A percentile compares a stretch with the other conserved stretches of the same genome.
Conservation (phyloP, 768 basidiomycete species). For the Boletus subparvulus region DNA sequence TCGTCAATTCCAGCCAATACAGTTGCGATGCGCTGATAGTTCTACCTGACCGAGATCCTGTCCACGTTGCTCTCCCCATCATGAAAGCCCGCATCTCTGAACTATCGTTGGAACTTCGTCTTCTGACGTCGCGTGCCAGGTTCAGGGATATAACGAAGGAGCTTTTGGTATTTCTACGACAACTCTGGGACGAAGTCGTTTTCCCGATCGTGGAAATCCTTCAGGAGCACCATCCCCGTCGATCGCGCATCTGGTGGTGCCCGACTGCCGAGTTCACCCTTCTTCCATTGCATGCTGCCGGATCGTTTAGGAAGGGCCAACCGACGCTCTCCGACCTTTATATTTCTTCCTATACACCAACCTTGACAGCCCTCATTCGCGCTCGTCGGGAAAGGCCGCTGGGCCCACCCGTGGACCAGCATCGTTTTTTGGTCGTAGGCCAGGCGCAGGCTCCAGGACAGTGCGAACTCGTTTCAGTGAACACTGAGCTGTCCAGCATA, state of each 20-base stretch:
- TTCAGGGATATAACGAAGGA: neutral
- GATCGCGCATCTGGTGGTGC: slow-evolving; percentile 11
- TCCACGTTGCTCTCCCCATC: neutral
- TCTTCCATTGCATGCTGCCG: neutral
- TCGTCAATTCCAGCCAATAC: slow-evolving; percentile 31
- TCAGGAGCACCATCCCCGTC: neutral
- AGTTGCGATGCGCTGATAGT: slow-evolving; percentile 37
- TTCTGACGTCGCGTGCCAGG: neutral
- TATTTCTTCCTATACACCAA: neutral
- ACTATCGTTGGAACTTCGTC: neutral
- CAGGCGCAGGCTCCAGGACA: neutral
- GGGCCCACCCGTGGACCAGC: neutral
- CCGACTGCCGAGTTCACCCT: slow-evolving; percentile 8
- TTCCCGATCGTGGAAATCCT: slow-evolving; percentile 10
- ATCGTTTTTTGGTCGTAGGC: neutral
- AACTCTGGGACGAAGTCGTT: slow-evolving; percentile 19
- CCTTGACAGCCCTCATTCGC: neutral
- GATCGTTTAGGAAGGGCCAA: neutral
- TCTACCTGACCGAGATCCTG: neutral
- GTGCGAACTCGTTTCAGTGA: neutral
- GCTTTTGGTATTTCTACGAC: slow-evolving; percentile 1
- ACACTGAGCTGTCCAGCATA: neutral
- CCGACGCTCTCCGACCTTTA: neutral
- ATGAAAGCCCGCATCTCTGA: neutral
- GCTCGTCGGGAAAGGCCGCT: neutral